Conservation (phyloP, 164 flowering plant genomes). For the Annona cherimola region DNA sequence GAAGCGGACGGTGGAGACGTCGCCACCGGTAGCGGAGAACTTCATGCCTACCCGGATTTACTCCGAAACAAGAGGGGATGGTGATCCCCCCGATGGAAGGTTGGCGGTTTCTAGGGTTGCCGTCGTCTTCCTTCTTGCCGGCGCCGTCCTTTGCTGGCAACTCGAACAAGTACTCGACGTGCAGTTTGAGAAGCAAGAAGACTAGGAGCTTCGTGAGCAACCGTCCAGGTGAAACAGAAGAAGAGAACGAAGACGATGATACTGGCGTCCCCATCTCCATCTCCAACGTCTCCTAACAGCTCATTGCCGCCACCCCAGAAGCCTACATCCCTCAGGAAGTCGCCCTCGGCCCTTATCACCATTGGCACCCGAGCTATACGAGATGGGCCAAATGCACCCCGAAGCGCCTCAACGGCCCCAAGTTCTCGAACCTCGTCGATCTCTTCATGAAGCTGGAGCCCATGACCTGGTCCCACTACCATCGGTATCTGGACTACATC, state of each 20-base stretch:
- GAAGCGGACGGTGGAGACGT: slow-evolving; percentile 27
- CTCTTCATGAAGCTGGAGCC: slow-evolving; percentile 3
- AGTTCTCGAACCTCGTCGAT: slow-evolving; percentile 6
- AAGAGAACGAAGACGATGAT: slow-evolving; percentile 1
- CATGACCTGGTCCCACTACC: slow-evolving; percentile 9
- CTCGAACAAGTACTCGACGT: slow-evolving; percentile 8
- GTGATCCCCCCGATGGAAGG: slow-evolving; percentile 31
- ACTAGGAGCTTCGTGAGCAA: slow-evolving; percentile 11
- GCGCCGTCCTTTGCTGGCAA: slow-evolving; percentile 7
- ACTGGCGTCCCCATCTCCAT: slow-evolving; percentile 7
- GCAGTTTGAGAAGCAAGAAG: slow-evolving; percentile 13
- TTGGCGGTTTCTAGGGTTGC: slow-evolving; percentile 1
- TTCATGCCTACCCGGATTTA: slow-evolving; percentile 24
- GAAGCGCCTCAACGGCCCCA: not conserved
- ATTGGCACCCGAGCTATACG: slow-evolving; percentile 10
- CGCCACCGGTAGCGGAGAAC: slow-evolving; percentile 19
- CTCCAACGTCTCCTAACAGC: slow-evolving; percentile 11
- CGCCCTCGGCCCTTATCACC: slow-evolving; percentile 17
- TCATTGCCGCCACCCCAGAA: slow-evolving; percentile 6
- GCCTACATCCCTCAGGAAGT: slow-evolving; percentile 14
- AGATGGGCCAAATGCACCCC: slow-evolving; percentile 12
- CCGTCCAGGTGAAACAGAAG: slow-evolving; percentile 11
- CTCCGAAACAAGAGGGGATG: slow-evolving; percentile 34
- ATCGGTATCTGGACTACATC: slow-evolving; percentile 9
- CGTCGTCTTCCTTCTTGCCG: not conserved